These are phyloP conservation scores for Linaria vulgaris DNA, from an alignment of 257 asterid genomes.

Conservation along the genomic window DNA sequence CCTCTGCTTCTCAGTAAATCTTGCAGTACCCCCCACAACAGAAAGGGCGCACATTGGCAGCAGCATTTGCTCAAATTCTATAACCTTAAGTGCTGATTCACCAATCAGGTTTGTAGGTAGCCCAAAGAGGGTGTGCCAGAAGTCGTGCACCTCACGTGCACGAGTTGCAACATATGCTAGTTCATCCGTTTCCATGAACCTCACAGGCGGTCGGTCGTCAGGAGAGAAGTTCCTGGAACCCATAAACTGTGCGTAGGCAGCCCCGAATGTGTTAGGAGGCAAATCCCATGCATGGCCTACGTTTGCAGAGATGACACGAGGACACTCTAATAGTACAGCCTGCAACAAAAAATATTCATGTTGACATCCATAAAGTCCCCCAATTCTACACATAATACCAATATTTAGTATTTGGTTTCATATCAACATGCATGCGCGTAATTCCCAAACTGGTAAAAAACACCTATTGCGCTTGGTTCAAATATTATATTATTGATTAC, in stretches of 20 bases:
- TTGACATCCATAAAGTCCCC: background rate
- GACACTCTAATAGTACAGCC: slow-evolving; percentile 75
- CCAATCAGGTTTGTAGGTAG: slow-evolving; percentile 92
- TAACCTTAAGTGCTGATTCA: slow-evolving; percentile 84
- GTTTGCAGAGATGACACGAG: slow-evolving; percentile 79
- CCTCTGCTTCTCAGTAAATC: slow-evolving; percentile 74
- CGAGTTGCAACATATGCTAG: slow-evolving; percentile 89
- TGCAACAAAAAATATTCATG: slow-evolving; percentile 24
- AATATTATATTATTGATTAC: slow-evolving; percentile 7
- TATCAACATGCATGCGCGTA: too few species aligned
- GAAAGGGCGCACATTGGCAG: slow-evolving; percentile 95
- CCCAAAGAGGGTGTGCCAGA: slow-evolving; percentile 91
- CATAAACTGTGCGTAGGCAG: slow-evolving; percentile 94
- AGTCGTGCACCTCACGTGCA: slow-evolving; percentile 96
- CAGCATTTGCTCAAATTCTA: slow-evolving; percentile 92
- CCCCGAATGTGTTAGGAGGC: slow-evolving; percentile 89
- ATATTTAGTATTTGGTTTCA: background rate
- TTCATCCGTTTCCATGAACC: slow-evolving; percentile 95
- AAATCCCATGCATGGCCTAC: slow-evolving; percentile 95
- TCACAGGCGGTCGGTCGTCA: slow-evolving; percentile 89
- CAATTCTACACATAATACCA: background rate
- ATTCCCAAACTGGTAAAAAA: too few species aligned
- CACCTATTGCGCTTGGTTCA: too few species aligned
- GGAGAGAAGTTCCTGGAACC: slow-evolving; percentile 96
- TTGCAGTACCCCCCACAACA: slow-evolving; percentile 80